phyloP scores from a whole-genome alignment of 768 basidiomycete genomes.

The Cystobasidium ongulense region DNA sequence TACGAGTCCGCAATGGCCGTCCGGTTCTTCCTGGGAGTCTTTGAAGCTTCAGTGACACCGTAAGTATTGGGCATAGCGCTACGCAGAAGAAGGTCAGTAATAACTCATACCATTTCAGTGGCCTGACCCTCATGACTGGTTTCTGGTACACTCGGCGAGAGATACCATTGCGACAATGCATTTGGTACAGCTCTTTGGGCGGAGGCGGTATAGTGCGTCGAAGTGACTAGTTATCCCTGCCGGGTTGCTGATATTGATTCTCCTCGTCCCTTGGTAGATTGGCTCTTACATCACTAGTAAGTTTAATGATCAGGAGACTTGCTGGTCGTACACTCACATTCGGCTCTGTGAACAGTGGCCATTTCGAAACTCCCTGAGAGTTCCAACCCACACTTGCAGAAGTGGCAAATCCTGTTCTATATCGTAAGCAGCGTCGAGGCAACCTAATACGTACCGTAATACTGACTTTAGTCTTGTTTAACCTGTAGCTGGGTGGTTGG shows the following conservation, averaged over 20 bases:
- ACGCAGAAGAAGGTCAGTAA: not conserved
- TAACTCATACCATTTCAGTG: not conserved
- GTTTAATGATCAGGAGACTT: no score
- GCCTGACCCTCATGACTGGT: not conserved
- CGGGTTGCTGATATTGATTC: not conserved
- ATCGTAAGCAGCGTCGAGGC: no score
- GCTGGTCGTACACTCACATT: not conserved
- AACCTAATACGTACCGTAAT: not conserved
- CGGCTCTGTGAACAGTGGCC: not conserved
- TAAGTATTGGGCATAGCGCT: not conserved
- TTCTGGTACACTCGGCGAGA: conserved; percentile 1
- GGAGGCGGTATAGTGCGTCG: not conserved
- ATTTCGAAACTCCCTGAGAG: not conserved
- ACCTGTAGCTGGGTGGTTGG: not conserved
- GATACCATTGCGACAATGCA: not conserved
- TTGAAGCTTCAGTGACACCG: not conserved
- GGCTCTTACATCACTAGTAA: not conserved
- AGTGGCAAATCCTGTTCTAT: not conserved
- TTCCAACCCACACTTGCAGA: not conserved
- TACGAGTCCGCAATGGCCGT: not conserved
- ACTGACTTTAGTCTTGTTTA: not conserved
- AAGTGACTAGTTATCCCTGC: no score
- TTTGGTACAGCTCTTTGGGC: not conserved
- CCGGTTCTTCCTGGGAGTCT: not conserved
- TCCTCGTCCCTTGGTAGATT: not conserved